A percentile compares a stretch with the other conserved stretches of the same genome.
Conservation (phyloP, 805 yeast genomes). For the Metschnikowia lochheadii region DNA sequence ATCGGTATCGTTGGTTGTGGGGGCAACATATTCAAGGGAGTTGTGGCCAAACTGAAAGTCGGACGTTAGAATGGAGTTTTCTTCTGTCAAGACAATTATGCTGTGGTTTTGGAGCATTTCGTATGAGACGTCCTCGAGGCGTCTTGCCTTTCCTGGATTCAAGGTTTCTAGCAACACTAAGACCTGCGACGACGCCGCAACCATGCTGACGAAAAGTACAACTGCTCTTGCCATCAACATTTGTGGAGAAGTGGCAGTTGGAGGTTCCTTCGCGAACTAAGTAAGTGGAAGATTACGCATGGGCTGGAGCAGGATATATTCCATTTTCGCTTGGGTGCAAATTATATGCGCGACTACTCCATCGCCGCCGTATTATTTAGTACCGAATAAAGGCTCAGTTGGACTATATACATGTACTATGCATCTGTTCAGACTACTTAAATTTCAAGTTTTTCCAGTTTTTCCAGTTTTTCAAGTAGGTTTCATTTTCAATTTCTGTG, state of each 20-base stretch:
- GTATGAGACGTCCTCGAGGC: background rate
- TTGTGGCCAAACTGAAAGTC: background rate
- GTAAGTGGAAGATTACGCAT: background rate
- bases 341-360: constrained; percentile 1
- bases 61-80: constrained; percentile 8
- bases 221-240: background rate
- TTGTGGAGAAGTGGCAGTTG: background rate
- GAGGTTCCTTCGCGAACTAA: background rate
- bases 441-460: no score
- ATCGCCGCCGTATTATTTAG: no score
- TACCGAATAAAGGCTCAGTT: no score
- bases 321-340: background rate
- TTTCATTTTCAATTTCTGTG: no score
- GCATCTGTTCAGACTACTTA: no score
- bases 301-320: background rate
- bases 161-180: background rate
- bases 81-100: constrained; percentile 9
- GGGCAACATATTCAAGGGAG: background rate
- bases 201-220: background rate
- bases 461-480: no score
- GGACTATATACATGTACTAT: no score
- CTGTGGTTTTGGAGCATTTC: constrained; percentile 6
- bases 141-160: background rate
- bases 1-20: background rate
- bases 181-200: background rate